phyloP scores from a whole-genome alignment of 768 basidiomycete species.

The Lactifluus echinatus region DNA sequence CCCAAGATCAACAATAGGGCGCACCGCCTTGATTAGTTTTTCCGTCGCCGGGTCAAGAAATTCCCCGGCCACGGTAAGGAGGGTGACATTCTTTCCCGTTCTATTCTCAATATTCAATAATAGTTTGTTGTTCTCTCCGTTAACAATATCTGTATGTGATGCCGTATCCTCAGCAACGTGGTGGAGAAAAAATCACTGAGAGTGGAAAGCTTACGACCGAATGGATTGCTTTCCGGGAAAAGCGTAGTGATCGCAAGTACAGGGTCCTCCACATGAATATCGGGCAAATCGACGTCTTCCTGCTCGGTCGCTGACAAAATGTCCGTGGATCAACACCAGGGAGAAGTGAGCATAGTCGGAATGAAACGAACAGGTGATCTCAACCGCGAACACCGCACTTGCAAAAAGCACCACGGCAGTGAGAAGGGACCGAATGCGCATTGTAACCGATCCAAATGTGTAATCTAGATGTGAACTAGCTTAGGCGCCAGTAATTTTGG shows the following conservation, averaged over 20 bases:
- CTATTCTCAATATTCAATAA: constrained; percentile 64
- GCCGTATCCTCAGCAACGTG: background rate
- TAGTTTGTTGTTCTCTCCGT: constrained; percentile 71
- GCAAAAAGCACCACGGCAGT: constrained; percentile 14
- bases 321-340: background rate
- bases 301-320: background rate
- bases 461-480: background rate
- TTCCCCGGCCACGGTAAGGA: constrained; percentile 57
- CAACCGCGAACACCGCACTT: constrained; percentile 15
- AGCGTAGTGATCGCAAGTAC: constrained; percentile 39
- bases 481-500: background rate
- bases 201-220: constrained; percentile 51
- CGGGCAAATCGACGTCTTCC: constrained; percentile 21
- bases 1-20: constrained; percentile 20
- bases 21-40: constrained; percentile 65
- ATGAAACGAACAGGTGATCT: constrained; percentile 17
- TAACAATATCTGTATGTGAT: constrained; percentile 57
- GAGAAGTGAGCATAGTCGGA: background rate
- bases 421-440: constrained; percentile 17
- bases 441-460: background rate
- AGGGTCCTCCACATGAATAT: constrained; percentile 40
- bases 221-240: constrained; percentile 66
- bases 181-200: background rate
- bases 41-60: constrained; percentile 57
- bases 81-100: constrained; percentile 61